Conservation (phyloP, 2,329 filamentous ascomycete species). For the Colletotrichum tabaci region DNA sequence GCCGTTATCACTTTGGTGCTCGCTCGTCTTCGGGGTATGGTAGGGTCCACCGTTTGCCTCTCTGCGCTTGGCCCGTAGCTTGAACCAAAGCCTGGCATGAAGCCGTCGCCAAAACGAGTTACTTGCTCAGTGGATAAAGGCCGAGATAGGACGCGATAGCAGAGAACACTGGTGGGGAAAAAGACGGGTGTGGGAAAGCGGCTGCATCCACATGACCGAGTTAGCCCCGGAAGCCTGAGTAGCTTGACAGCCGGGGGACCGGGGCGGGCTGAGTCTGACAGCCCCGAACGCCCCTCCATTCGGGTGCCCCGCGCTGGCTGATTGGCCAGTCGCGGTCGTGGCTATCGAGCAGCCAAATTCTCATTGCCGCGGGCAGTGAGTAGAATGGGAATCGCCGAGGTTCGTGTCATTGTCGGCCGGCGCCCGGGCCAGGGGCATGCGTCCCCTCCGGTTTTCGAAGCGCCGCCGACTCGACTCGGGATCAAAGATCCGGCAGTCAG, state of each 20-base stretch:
- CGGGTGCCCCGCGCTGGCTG: not conserved
- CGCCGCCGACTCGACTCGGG: not conserved
- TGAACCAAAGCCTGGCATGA: not conserved
- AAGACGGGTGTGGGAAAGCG: not conserved
- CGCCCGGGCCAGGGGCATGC: not conserved
- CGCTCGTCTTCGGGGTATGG: too few species aligned
- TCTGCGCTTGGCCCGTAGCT: not conserved
- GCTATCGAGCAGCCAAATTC: not conserved
- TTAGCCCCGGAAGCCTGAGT: slow-evolving; percentile 23
- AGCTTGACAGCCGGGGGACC: not conserved
- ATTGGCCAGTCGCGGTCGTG: not conserved
- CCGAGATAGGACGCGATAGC: not conserved
- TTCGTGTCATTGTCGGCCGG: not conserved
- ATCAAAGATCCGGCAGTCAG: not conserved
- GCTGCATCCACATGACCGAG: slow-evolving; percentile 1
- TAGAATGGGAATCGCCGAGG: not conserved
- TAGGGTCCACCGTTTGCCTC: not conserved
- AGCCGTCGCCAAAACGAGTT: not conserved
- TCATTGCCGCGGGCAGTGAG: slow-evolving; percentile 1
- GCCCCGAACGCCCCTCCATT: not conserved
- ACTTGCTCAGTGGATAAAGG: not conserved
- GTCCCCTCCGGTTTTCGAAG: not conserved
- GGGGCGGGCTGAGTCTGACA: not conserved
- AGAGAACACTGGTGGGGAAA: not conserved
- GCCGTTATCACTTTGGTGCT: too few species aligned